These are phyloP conservation scores for Bremia lactucae DNA, from an alignment of 352 stramenopile genomes.

Conservation along the genomic window DNA sequence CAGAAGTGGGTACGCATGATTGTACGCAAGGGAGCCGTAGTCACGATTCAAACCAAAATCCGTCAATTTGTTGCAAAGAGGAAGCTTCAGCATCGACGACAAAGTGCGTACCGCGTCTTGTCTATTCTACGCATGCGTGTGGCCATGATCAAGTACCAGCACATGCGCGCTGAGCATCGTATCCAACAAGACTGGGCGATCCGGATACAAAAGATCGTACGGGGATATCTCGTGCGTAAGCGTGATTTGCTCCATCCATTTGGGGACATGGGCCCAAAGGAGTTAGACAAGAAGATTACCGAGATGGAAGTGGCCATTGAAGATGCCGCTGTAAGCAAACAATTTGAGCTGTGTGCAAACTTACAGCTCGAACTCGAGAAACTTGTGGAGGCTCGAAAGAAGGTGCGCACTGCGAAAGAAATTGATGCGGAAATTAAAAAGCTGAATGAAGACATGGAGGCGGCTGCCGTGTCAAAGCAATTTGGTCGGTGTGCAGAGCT, in stretches of 20 bases:
- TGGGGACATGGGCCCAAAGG: slow-evolving; percentile 61
- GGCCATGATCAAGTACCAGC: slow-evolving; percentile 52
- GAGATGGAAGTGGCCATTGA: slow-evolving; percentile 71
- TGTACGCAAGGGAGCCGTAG: slow-evolving; percentile 37
- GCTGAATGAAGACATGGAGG: slow-evolving; percentile 70
- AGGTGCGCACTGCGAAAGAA: slow-evolving; percentile 80
- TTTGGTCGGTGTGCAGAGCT: slow-evolving; percentile 73
- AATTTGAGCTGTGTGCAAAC: slow-evolving; percentile 78
- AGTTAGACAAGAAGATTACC: slow-evolving; percentile 65
- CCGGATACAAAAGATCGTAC: slow-evolving; percentile 62
- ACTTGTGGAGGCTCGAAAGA: slow-evolving; percentile 70
- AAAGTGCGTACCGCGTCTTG: slow-evolving; percentile 52
- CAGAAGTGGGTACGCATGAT: slow-evolving; percentile 79
- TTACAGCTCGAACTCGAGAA: slow-evolving; percentile 79
- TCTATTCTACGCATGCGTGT: slow-evolving; percentile 47
- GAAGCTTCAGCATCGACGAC: slow-evolving; percentile 35
- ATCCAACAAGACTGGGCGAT: slow-evolving; percentile 40
- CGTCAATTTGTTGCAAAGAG: slow-evolving; percentile 60
- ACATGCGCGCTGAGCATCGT: slow-evolving; percentile 38
- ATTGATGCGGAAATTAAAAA: slow-evolving; percentile 72
- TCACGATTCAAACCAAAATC: slow-evolving; percentile 64
- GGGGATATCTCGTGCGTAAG: slow-evolving; percentile 64
- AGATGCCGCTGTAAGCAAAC: slow-evolving; percentile 65
- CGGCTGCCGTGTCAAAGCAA: slow-evolving; percentile 60
- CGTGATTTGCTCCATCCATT: slow-evolving; percentile 70